Percentiles rank a stretch among this genome's conserved stretches.
These are phyloP conservation scores for Chenopodium quinoa DNA, from an alignment of 148 eudicot species.

Conservation along the genomic window DNA sequence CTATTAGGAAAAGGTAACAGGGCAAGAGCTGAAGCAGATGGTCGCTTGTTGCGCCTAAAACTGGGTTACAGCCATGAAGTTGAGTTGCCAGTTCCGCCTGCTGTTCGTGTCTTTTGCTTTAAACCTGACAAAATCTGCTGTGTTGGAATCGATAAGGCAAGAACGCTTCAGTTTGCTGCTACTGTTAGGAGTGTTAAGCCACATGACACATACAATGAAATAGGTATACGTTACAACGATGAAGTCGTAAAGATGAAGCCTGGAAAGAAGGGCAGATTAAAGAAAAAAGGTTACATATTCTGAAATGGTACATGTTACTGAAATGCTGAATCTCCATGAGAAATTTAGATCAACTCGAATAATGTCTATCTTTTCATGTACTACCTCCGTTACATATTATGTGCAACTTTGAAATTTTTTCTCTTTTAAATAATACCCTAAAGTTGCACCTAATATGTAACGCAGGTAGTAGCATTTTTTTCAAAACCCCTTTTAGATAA, in stretches of 20 bases:
- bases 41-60: slow-evolving; percentile 59
- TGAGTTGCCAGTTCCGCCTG: slow-evolving; percentile 70
- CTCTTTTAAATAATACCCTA: too few relatives aligned
- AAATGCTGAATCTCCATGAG: too few relatives aligned
- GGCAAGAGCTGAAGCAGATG: slow-evolving; percentile 73
- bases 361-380: too few relatives aligned
- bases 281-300: too few relatives aligned
- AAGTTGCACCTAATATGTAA: too few relatives aligned
- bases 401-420: too few relatives aligned
- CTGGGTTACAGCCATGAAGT: slow-evolving; percentile 83
- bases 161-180: slow-evolving; percentile 76
- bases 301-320: too few relatives aligned
- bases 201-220: slow-evolving; percentile 67
- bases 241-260: slow-evolving; percentile 57
- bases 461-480: too few relatives aligned
- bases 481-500: too few relatives aligned
- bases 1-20: slow-evolving; percentile 81
- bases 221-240: slow-evolving; percentile 70
- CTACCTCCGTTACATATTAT: too few relatives aligned
- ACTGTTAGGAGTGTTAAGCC: slow-evolving; percentile 71
- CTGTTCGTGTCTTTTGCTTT: slow-evolving; percentile 75
- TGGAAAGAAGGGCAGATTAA: too few relatives aligned
- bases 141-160: slow-evolving; percentile 59
- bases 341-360: too few relatives aligned
- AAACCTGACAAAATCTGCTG: slow-evolving; percentile 63